Base-by-base conservation (phyloP, 495 filamentous ascomycete genomes). In the Penicillium macrosclerotiorum region DNA sequence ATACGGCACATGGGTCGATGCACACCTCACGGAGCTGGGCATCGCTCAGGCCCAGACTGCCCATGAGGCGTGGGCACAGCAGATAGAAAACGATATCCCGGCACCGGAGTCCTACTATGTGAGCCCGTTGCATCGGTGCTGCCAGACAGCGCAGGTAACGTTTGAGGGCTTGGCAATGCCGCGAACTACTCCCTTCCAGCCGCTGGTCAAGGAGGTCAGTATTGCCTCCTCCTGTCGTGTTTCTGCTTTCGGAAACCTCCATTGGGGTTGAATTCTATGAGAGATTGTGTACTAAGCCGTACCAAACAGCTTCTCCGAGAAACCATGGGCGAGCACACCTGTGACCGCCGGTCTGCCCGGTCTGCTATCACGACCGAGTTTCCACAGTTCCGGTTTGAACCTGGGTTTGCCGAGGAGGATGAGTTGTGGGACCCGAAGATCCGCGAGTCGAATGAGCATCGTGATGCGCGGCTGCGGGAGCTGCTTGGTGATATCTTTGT, bases 281-380 rank as follows among this genome's bases (percentile, higher is more conserved):
- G n/a, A n/a, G n/a, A n/a, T n/a, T n/a, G n/a, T n/a, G n/a, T n/a
- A n/a, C n/a, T n/a, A n/a, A n/a, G n/a, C 23, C 13, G 2, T 0
- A 2, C 18, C 23, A 31, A 2, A 14, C 32, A 72, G 67, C 63
- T 81, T 14, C 63, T 93, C 32, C 79, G 90, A 23, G 90, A 95
- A 63, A 78, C 80, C 1, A 76, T 91, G 44, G 81, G 84, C 14
- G 70, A 82, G 23, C 89, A 94, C 60, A 93, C 89, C 6, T 95
- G 90, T 67, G 90, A 95, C 63, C 77, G 78, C 4, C 77, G 90
- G 0, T 78, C 79, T 27, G 69, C 57, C 18, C 79, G 78, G 49
- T 68, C 78, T 5, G 74, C 62, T 41, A 90, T 94, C 39, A 53
- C 54, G 1, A 44, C 59, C 8, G 69, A 67, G 30, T 89, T 81